A percentile compares a stretch with the other conserved stretches of the same genome.
Evolutionary conservation across 257 asterid genomes (phyloP).

Genomic region (Prunella vulgaris): DNA sequence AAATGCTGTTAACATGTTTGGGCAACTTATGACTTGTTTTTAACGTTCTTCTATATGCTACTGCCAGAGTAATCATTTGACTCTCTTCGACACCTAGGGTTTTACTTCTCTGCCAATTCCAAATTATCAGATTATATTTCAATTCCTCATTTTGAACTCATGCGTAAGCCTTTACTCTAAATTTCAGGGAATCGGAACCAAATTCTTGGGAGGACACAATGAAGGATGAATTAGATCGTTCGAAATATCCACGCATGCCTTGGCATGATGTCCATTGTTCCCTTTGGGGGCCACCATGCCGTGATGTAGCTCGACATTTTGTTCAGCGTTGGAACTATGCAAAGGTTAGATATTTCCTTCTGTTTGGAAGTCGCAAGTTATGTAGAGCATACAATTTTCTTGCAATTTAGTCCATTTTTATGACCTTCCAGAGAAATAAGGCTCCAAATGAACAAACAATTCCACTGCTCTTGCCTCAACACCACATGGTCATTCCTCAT

Average conservation of each 20-base stretch:
- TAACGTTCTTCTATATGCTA: slow-evolving; percentile 13
- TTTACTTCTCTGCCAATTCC: slow-evolving; percentile 13
- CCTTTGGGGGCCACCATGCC: slow-evolving; percentile 96
- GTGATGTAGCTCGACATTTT: slow-evolving; percentile 91
- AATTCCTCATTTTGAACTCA: slow-evolving; percentile 9
- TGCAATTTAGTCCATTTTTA: slow-evolving; percentile 25
- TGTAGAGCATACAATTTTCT: neutral
- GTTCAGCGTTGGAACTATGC: slow-evolving; percentile 98
- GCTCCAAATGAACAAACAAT: slow-evolving; percentile 83
- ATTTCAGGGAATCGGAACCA: slow-evolving; percentile 91
- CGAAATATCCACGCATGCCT: slow-evolving; percentile 88
- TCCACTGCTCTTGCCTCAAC: slow-evolving; percentile 96
- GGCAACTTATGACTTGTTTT: slow-evolving; percentile 8
- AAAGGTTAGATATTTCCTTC: slow-evolving; percentile 47
- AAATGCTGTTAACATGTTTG: neutral
- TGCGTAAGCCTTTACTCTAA: slow-evolving; percentile 21
- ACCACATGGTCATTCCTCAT: slow-evolving; percentile 98
- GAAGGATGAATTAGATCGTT: slow-evolving; percentile 83
- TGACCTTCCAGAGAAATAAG: slow-evolving; percentile 71
- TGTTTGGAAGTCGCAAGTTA: slow-evolving; percentile 9
- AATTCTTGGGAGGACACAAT: slow-evolving; percentile 92
- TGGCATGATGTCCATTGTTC: slow-evolving; percentile 99
- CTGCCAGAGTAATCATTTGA: neutral
- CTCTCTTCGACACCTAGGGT: slow-evolving; percentile 3
- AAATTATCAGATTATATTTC: neutral